Conservation (phyloP, 1,284 basidiomycete species). For the Volvariella surrecta region DNA sequence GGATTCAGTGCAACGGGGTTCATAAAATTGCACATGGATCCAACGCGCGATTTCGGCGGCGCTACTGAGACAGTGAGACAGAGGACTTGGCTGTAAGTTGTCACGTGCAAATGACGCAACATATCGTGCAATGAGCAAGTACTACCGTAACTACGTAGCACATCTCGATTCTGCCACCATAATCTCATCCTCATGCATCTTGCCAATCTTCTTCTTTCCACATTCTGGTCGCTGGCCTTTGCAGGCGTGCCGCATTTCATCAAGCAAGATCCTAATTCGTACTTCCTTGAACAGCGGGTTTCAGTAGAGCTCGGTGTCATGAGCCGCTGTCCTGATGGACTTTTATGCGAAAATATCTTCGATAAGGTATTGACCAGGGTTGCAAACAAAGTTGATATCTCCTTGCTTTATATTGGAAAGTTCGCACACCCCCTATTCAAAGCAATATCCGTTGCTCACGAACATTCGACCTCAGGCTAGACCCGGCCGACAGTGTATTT, state of each 20-base stretch:
- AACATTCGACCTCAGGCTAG: conserved; percentile 33
- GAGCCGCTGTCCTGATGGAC: conserved; percentile 72
- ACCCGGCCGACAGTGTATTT: conserved; percentile 55
- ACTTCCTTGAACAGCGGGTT: conserved; percentile 31
- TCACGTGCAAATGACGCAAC: too few relatives aligned
- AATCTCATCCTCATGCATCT: conserved; percentile 4
- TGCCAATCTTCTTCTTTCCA: conserved; percentile 9
- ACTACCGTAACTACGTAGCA: too few relatives aligned
- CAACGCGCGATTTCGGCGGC: too few relatives aligned
- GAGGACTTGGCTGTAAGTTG: too few relatives aligned
- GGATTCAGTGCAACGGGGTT: conserved; percentile 37
- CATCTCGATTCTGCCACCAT: too few relatives aligned
- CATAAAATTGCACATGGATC: background rate
- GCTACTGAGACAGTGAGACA: too few relatives aligned
- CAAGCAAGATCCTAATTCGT: conserved; percentile 12
- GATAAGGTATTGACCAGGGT: conserved; percentile 61
- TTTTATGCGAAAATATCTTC: conserved; percentile 73
- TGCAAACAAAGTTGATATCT: conserved; percentile 59
- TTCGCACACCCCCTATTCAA: conserved; percentile 23
- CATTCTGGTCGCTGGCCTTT: conserved; percentile 11
- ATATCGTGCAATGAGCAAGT: too few relatives aligned
- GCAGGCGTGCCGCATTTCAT: conserved; percentile 13
- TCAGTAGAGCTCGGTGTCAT: conserved; percentile 63
- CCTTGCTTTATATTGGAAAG: conserved; percentile 68
- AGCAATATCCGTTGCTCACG: background rate